Evolutionary conservation across 768 basidiomycete species (phyloP).

Genomic region (Pulveroboletus sp.): DNA sequence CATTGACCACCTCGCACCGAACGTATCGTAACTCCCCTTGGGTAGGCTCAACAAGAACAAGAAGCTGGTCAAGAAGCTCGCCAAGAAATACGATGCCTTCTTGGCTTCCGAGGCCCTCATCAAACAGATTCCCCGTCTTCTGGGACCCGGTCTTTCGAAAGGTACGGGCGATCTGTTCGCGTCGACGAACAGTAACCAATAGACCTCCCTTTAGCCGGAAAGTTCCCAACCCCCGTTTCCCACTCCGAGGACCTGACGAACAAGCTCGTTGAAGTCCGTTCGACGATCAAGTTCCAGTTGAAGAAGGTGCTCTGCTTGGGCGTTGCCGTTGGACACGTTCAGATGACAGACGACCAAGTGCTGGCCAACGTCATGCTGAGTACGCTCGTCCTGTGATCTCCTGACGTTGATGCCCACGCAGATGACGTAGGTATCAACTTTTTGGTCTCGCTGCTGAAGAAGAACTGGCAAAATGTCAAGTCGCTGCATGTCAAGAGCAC

Average conservation of each 20-base stretch:
- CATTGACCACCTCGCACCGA: background rate
- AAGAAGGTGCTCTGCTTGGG: constrained; percentile 99
- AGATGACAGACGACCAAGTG: constrained; percentile 98
- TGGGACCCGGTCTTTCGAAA: constrained; percentile 99
- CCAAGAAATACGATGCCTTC: constrained; percentile 99
- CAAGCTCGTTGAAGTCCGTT: constrained; percentile 94
- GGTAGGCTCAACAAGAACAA: constrained; percentile 97
- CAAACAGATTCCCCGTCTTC: constrained; percentile 99
- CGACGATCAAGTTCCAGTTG: constrained; percentile 99
- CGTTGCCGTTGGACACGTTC: constrained; percentile 95
- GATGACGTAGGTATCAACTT: constrained; percentile 88
- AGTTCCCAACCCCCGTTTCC: constrained; percentile 97
- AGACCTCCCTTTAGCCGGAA: constrained; percentile 63
- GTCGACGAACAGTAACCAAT: background rate
- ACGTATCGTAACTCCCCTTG: background rate
- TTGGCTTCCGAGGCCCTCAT: constrained; percentile 94
- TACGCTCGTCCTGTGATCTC: constrained; percentile 33
- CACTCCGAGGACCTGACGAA: constrained; percentile 84
- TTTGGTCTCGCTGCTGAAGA: constrained; percentile 97
- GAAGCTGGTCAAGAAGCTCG: constrained; percentile 99
- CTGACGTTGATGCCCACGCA: constrained; percentile 2
- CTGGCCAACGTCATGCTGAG: constrained; percentile 97
- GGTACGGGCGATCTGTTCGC: constrained; percentile 40
- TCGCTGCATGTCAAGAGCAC: constrained; percentile 98
- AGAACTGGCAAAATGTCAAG: constrained; percentile 99